Evolutionary conservation across 208 protist species (phyloP), one percentile per base, ranked within the genome.

Genomic region (Acanthamoeba lenticulata): DNA sequence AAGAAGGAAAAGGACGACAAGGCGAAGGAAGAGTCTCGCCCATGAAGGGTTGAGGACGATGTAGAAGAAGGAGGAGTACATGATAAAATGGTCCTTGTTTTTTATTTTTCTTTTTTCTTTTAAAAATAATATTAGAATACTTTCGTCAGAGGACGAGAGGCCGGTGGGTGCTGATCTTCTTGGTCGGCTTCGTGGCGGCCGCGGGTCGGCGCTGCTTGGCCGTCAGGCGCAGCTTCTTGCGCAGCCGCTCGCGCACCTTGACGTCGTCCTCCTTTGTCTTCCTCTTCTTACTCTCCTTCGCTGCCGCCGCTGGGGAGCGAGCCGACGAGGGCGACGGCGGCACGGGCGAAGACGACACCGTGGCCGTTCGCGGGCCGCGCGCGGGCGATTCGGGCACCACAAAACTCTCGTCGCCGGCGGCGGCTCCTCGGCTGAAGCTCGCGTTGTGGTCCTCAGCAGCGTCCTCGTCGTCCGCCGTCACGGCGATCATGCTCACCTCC

Each of bases 1-100:
- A 91, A 91, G 85, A 91, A 69, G 32, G 55, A 91, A 21, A 91
- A 38, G 42, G 42, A 72, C 2, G 79, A 55, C 13, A 89, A 89
- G 45, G 24, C 72, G 21, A n/a, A 89, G 45, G 42, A 89, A 34
- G n/a, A n/a, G n/a, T n/a, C n/a, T n/a, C n/a, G n/a, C n/a, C n/a
- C n/a, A n/a, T n/a, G n/a, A n/a, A n/a, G n/a, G n/a, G n/a, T n/a
- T n/a, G n/a, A n/a, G n/a, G n/a, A n/a, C n/a, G n/a, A 52, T 52
- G 15, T 57, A 57, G 27, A 57, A 57, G 17, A 3, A 57, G 17
- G 15, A 5, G n/a, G n/a, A n/a, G n/a, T n/a, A n/a, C n/a, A n/a
- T n/a, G n/a, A n/a, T n/a, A n/a, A n/a, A n/a, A n/a, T n/a, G n/a
- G n/a, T n/a, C n/a, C n/a, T n/a, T n/a, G n/a, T n/a, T n/a, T n/a